Percentiles rank a stretch among this genome's conserved stretches.
Conservation (phyloP, 2,329 filamentous ascomycete species). For the Colletotrichum phormii region DNA sequence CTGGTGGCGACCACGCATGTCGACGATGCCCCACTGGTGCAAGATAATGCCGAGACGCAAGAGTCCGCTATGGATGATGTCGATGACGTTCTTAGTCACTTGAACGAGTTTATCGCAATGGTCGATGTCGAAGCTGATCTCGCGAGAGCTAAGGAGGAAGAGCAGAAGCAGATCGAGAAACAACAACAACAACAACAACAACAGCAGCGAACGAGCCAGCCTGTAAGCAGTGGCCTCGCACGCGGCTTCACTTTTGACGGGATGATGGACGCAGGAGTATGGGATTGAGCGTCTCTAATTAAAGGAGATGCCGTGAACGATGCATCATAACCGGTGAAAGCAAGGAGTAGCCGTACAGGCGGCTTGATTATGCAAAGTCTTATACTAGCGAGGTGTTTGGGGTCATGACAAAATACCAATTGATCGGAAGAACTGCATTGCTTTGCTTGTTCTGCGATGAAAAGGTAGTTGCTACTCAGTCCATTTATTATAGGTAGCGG, state of each 20-base stretch:
- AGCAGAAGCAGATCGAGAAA: not conserved
- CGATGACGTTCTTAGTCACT: constrained; percentile 57
- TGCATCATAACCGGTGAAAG: not conserved
- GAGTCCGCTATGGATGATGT: constrained; percentile 53
- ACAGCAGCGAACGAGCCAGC: not conserved
- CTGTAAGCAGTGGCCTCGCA: not conserved
- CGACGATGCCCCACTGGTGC: not conserved
- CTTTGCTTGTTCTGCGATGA: not conserved
- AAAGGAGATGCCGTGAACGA: not conserved
- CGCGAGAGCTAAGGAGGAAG: constrained; percentile 32
- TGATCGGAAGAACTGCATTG: not conserved
- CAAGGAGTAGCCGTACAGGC: not conserved
- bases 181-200: constrained; percentile 1
- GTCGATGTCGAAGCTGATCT: constrained; percentile 49
- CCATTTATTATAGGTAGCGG: not conserved
- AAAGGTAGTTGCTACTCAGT: not conserved
- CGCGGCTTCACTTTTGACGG: not conserved
- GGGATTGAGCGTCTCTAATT: not conserved
- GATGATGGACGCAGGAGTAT: constrained; percentile 24
- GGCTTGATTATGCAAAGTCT: not conserved
- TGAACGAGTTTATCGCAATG: constrained; percentile 57
- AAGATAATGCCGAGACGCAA: constrained; percentile 20
- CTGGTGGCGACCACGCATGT: constrained; percentile 32
- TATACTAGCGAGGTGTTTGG: constrained; percentile 14
- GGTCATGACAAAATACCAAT: not conserved